Evolutionary conservation across 225 moss, liverwort and hornwort species (phyloP), one percentile per base, ranked within the genome.

Genomic region (Physcomitrellopsis africana): DNA sequence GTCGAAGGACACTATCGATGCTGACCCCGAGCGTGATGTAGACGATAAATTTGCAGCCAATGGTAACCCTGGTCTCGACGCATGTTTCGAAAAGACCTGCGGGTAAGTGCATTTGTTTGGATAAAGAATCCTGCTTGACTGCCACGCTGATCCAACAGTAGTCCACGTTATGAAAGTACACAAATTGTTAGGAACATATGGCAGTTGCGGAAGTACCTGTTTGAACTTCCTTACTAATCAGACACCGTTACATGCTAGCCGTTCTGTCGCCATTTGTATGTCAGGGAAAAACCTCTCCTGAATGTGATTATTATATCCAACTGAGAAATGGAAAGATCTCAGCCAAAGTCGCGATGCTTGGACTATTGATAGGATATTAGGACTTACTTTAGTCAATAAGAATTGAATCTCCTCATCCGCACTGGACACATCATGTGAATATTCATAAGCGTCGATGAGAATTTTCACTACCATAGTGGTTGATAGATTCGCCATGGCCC

Each of bases 81-180:
- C 81, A 81, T 85, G 64, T 85, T 81, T 9, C 67, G 57, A 68
- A 81, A 76, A 0, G 85, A 85, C 11, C 85, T 72, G 10, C 81
- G 64, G 1, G 85, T 85, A 0, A 81, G 43, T 10, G 85, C 75
- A 11, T 72, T 72, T 23, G 75, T 78, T 41, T 85, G 85, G 49
- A 10, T 70, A 0, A 65, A 18, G 42, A 81, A 81, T 20, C 72
- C 76, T 60, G 85, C 78, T 37, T 77, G 76, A 79, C 76, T 85
- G 12, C 81, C 85, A 15, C 49, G 59, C 27, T 78, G 71, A 14
- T 76, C 72, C 78, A 78, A 18, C 10, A 81, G 29, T 11, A 46
- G 51, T 9, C 81, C 79, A 0, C 7, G 63, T 79, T 85, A 75
- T 14, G 72, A 41, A 75, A 26, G 48, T 5, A 13, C 62, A n/a